These are phyloP conservation scores for Podila minutissima DNA, from an alignment of 192 early-diverging fungal genomes.

Conservation along the genomic window DNA sequence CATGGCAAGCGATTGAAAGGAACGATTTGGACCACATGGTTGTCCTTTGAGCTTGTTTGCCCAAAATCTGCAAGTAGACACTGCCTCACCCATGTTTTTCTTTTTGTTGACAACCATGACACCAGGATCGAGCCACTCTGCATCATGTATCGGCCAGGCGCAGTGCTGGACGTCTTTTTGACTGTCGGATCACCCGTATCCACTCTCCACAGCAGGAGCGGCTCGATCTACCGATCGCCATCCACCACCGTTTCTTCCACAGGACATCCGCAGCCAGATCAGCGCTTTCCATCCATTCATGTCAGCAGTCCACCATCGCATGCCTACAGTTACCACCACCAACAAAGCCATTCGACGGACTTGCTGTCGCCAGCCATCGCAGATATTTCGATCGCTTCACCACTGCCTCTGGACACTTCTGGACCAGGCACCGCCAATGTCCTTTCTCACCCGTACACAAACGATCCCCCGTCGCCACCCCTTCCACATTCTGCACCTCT, in stretches of 20 bases:
- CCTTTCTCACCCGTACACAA: neutral
- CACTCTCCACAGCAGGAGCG: neutral
- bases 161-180: conserved; percentile 13
- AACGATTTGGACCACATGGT: too few relatives aligned
- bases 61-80: too few relatives aligned
- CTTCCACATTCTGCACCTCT: neutral
- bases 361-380: neutral
- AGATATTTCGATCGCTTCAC: conserved; percentile 1
- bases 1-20: too few relatives aligned
- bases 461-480: neutral
- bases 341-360: neutral
- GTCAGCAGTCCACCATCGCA: neutral
- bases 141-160: conserved; percentile 25
- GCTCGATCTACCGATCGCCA: neutral
- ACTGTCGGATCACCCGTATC: neutral
- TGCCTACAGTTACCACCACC: neutral
- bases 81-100: too few relatives aligned
- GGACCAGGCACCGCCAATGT: neutral
- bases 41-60: too few relatives aligned
- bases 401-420: neutral
- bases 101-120: too few relatives aligned
- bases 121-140: conserved; percentile 21
- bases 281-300: neutral
- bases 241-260: neutral
- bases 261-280: neutral